Conservation (phyloP, 2,329 filamentous ascomycete genomes). For the Monilinia vaccinii-corymbosi region DNA sequence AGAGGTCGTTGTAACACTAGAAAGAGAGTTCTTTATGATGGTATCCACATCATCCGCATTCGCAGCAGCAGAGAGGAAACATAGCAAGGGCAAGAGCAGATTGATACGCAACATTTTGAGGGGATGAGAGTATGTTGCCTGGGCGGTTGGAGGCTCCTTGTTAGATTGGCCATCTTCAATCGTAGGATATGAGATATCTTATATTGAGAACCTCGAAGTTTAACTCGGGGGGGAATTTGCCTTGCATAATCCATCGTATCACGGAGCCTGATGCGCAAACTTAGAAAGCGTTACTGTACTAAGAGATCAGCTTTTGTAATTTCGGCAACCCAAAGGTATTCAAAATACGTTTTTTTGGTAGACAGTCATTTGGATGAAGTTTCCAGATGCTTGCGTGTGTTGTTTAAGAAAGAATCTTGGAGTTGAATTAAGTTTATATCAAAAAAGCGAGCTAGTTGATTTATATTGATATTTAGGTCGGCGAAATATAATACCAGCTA, state of each 20-base stretch:
- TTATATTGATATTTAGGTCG: too few species aligned
- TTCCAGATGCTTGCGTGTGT: too few species aligned
- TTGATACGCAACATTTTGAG: background rate
- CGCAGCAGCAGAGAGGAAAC: background rate
- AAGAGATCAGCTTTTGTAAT: too few species aligned
- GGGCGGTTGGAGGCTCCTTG: background rate
- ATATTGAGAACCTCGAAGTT: background rate
- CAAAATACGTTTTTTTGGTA: too few species aligned
- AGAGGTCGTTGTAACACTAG: background rate
- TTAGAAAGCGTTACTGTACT: background rate
- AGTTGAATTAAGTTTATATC: too few species aligned
- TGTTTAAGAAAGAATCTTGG: too few species aligned
- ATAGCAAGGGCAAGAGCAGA: background rate
- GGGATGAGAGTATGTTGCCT: background rate
- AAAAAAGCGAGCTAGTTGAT: too few species aligned
- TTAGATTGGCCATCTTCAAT: background rate
- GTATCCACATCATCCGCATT: background rate
- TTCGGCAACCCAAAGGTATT: too few species aligned
- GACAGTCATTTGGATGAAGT: too few species aligned
- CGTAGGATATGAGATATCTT: background rate
- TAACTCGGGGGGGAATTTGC: background rate
- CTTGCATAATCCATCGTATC: background rate
- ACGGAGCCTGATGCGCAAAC: too few species aligned
- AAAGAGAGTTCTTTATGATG: background rate
- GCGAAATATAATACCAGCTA: too few species aligned